Base-by-base conservation (phyloP, 2,329 filamentous ascomycete genomes). In the Sphaerulina populicola region DNA sequence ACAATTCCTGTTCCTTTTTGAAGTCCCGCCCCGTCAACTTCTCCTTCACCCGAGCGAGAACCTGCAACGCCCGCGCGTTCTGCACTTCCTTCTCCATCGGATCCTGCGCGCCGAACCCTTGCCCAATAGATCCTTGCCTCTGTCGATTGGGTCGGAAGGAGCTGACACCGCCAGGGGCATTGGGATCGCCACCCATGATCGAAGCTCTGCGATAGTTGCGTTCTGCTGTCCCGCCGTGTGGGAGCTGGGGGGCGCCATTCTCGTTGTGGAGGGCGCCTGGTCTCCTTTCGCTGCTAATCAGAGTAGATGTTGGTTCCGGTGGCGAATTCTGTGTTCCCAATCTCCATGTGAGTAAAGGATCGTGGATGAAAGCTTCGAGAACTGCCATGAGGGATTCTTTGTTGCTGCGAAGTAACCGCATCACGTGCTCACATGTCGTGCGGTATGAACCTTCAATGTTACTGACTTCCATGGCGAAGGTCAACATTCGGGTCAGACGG, bases 371-470 rank as follows among this genome's bases (percentile, higher is more conserved):
- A 59, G 93, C 93, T 79, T 99, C 93, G 50, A 98, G 75, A 15
- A 99, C 93, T 29, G 93, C 93, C 88, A 98, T 96, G 53, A 99
- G 79, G 38, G 89, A 95, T 73, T 98, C 93, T 72, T 98, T 98
- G 71, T 98, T 98, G 60, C 93, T 89, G 51, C 93, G 78, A 58
- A 99, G 75, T 11, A 99, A 90, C 55, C 93, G 82, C 93, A 99
- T 99, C 45, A 96, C 91, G 62, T 95, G 90, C 71, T 98, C 94
- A 63, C 91, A 98, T 5, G 93, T 97, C 52, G 95, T 97, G 54
- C 94, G 83, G 77, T 95, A 99, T 71, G 88, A 95, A 62, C 93
- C 93, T 70, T 98, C 93, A 60, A 98, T 98, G 66, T 99, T 99
- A 78, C 90, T 96, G 50, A 98, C 93, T 72, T 99, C 93, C 93